phyloP scores from a whole-genome alignment of 805 yeast genomes.

The Saccharomycopsis fibuligera region DNA sequence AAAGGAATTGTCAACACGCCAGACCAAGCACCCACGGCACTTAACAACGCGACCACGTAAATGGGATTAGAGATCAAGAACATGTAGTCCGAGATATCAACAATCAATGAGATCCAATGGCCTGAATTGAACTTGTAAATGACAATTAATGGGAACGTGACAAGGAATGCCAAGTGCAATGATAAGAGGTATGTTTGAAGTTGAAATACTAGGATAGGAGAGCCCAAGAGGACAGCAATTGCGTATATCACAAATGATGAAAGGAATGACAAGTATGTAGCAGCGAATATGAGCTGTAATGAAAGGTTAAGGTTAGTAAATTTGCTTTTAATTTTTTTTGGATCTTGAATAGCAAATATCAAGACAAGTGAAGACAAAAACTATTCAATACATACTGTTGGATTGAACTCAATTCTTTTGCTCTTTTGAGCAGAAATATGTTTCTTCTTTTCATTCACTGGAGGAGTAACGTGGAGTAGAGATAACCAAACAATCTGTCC shows the following conservation, averaged over 20 bases:
- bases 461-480: not conserved
- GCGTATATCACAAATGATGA: conserved; percentile 28
- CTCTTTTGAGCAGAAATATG: conserved; percentile 20
- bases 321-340: conserved; percentile 17
- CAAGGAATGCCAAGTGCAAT: conserved; percentile 51
- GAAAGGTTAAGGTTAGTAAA: conserved; percentile 18
- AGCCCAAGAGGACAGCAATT: conserved; percentile 64
- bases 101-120: conserved; percentile 30
- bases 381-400: no score
- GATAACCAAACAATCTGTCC: conserved; percentile 19
- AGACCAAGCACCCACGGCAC: conserved; percentile 72
- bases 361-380: no score
- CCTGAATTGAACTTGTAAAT: conserved; percentile 45
- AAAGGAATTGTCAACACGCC: conserved; percentile 92
- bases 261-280: conserved; percentile 13
- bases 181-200: conserved; percentile 55
- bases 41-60: conserved; percentile 21
- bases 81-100: conserved; percentile 2
- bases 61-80: conserved; percentile 15
- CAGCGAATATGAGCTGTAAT: conserved; percentile 19
- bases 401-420: conserved; percentile 1
- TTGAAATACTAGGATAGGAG: conserved; percentile 56
- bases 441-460: conserved; percentile 2
- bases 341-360: no score
- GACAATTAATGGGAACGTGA: conserved; percentile 59